Evolutionary conservation across 2,329 filamentous ascomycete genomes (phyloP), one percentile per base, ranked within the genome.

Genomic region (Botrytis pseudocinerea): DNA sequence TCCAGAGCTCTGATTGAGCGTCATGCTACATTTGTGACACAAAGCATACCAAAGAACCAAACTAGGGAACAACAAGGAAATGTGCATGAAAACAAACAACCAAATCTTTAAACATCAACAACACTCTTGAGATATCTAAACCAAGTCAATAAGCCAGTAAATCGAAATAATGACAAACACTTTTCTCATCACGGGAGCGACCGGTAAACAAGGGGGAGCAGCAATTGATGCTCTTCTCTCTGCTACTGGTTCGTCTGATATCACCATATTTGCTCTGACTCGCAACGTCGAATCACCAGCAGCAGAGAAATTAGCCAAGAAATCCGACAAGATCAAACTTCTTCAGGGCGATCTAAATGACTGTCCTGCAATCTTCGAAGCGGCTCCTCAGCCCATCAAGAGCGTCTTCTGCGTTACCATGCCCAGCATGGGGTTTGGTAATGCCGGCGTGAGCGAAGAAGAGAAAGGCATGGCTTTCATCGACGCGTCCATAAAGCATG

Each of bases 321-420:
- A 83, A 73, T 84, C 85, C 1, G 75, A 75, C 54, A 84, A 85
- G 66, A 85, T 89, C 76, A 84, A 84, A 64, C 76, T 90, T 14
- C 83, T 90, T 72, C 81, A 89, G 79, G 89, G 89, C 18, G 84
- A 91, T 73, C 82, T 91, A 9, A 83, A 88, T 73, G 81, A 90
- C 60, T 82, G 85, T 0, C 79, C 82, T 0, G 81, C 78, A 0
- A 84, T 91, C 44, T 90, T 91, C 77, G 74, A 71, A 72, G 59
- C 76, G 76, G 72, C 79, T 75, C 38, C 75, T 70, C 62, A 75
- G 60, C 78, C 83, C 2, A 84, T 90, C 73, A 89, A 86, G 85
- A 88, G 88, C 5, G 88, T 91, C 9, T 92, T 87, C 81, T 88
- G 86, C 35, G 88, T 92, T 9, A 82, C 83, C 71, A 78, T 77